Percentiles rank a stretch among this genome's conserved stretches.
phyloP scores from a whole-genome alignment of 805 yeast species.

The Candida odintsovae region DNA sequence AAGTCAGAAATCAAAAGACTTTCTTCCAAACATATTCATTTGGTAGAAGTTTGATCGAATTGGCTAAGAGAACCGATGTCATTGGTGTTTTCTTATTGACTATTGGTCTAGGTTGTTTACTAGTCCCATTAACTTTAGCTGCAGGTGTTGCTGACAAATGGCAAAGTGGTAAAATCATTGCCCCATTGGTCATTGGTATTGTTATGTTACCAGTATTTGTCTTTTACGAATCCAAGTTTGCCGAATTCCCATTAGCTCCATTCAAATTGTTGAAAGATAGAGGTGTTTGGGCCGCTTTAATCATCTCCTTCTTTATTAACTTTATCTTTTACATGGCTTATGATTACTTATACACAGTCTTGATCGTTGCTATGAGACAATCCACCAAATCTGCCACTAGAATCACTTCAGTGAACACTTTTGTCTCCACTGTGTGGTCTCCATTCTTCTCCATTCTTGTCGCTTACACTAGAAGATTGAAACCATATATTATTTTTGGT shows the following conservation, averaged over 20 bases:
- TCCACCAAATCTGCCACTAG: constrained; percentile 56
- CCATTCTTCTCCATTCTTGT: constrained; percentile 51
- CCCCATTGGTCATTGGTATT: constrained; percentile 64
- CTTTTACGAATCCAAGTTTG: constrained; percentile 51
- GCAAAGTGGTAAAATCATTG: constrained; percentile 58
- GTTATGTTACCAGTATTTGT: constrained; percentile 52
- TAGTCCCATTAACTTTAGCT: constrained; percentile 72
- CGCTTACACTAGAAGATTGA: constrained; percentile 41
- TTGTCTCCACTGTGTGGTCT: constrained; percentile 55
- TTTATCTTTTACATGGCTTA: constrained; percentile 65
- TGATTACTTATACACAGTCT: constrained; percentile 61
- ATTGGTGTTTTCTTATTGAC: constrained; percentile 54
- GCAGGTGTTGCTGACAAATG: constrained; percentile 55
- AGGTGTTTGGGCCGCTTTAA: constrained; percentile 68
- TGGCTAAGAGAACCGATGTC: constrained; percentile 62
- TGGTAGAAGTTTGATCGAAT: constrained; percentile 26
- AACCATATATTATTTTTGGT: constrained; percentile 57
- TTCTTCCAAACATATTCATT: constrained; percentile 33
- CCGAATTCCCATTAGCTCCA: constrained; percentile 63
- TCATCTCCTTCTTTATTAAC: constrained; percentile 52
- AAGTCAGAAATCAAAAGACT: constrained; percentile 34
- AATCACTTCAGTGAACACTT: constrained; percentile 53
- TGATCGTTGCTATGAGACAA: constrained; percentile 58
- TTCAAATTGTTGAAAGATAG: constrained; percentile 53
- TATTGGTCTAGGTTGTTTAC: constrained; percentile 53